Evolutionary conservation across 495 filamentous ascomycete species (phyloP), one percentile per base, ranked within the genome.

Genomic region (Letharia lupina): DNA sequence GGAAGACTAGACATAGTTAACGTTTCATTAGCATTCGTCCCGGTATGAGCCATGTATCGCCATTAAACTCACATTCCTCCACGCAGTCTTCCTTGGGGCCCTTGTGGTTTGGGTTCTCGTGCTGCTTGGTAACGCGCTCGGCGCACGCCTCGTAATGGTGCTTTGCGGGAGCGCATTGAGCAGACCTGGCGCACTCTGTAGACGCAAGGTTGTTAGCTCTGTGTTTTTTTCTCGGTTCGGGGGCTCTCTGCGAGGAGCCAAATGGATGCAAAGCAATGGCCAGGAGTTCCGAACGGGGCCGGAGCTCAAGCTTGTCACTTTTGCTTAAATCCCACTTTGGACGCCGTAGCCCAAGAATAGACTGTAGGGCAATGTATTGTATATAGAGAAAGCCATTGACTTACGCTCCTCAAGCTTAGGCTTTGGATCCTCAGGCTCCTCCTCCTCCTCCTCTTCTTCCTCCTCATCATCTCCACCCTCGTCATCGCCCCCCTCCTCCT

Each of bases 71-170:
- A 97, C 94, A 98, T 84, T 98, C 94, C 83, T 98, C 94, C 69
- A 98, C 90, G 72, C 94, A 98, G 81, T 98, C 93, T 83, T 98
- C 94, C 73, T 88, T 83, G 67, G 82, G 77, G 15, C 79, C 83
- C 75, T 83, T 78, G 77, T 83, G 81, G 74, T 82, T 80, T 69
- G 83, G 87, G 71, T 83, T 80, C 71, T 89, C 84, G 70, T 85
- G 78, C 75, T 89, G 85, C 71, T 77, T 77, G 65, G 87, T 93
- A 70, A 97, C 94, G 70, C 94, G 91, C 81, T 96, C 92, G 71
- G 91, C 90, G 76, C 94, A 98, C 78, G 96, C 92, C 68, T 97
- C 93, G 78, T 86, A 98, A 83, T 98, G 94, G 84, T 98, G 93
- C 85, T 97, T 98, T 70, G 84, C 83, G 40, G 89, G 87, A 57